Evolutionary conservation across 169 alveolate species (phyloP).

Genomic region (Plasmodium relictum): DNA sequence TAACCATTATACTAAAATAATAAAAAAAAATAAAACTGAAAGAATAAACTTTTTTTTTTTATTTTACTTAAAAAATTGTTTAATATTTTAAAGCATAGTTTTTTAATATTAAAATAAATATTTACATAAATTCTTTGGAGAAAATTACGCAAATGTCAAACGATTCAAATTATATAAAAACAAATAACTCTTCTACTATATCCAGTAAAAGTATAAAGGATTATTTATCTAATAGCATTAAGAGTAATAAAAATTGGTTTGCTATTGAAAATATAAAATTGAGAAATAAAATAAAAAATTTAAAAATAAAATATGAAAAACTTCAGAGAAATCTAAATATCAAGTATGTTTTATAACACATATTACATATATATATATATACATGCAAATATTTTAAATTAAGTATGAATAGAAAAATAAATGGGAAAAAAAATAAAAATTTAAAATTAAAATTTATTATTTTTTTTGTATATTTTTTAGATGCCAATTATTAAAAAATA

Average conservation of each 20-base stretch:
- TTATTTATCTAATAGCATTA: background rate
- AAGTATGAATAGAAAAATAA: background rate
- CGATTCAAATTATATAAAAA: too few species aligned
- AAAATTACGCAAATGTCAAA: too few species aligned
- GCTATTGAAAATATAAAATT: slow-evolving; percentile 50
- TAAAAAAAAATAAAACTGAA: too few species aligned
- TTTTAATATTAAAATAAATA: too few species aligned
- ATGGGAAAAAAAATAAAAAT: background rate
- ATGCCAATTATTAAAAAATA: slow-evolving; percentile 31
- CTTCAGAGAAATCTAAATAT: background rate
- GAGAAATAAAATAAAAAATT: slow-evolving; percentile 42
- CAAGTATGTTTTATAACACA: slow-evolving; percentile 11
- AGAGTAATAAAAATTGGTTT: slow-evolving; percentile 31
- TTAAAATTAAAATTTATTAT: too few species aligned
- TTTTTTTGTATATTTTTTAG: background rate
- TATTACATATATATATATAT: slow-evolving; percentile 9
- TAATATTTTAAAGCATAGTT: too few species aligned
- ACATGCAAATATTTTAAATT: background rate
- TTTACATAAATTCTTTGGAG: too few species aligned
- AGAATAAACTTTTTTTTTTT: too few species aligned
- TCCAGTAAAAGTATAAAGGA: too few species aligned
- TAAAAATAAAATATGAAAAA: slow-evolving; percentile 36
- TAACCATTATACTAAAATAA: too few species aligned
- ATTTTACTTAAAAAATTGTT: too few species aligned
- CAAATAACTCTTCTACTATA: too few species aligned